These are phyloP conservation scores for Cairneyella variabilis DNA, from an alignment of 495 filamentous ascomycete species.

Conservation along the genomic window DNA sequence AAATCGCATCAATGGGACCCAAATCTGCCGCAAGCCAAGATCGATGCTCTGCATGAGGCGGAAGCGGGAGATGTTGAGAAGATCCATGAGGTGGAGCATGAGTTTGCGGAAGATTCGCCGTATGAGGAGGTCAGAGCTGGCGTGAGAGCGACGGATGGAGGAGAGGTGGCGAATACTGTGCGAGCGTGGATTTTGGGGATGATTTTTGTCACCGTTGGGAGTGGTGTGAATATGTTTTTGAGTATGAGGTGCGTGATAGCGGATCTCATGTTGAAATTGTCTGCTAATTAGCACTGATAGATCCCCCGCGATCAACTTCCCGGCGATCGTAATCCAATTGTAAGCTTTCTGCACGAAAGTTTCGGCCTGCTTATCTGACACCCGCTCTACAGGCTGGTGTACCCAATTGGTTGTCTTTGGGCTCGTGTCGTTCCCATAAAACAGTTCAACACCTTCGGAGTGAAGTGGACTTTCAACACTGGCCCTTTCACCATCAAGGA, in stretches of 20 bases:
- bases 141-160: slow-evolving; percentile 58
- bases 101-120: slow-evolving; percentile 53
- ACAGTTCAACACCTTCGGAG: slow-evolving; percentile 50
- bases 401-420: slow-evolving; percentile 11
- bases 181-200: slow-evolving; percentile 71
- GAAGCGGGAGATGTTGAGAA: slow-evolving; percentile 33
- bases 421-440: slow-evolving; percentile 45
- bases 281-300: background rate
- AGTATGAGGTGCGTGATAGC: slow-evolving; percentile 63
- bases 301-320: slow-evolving; percentile 48
- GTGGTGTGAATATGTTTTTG: slow-evolving; percentile 66
- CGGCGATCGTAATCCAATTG: slow-evolving; percentile 53
- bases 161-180: slow-evolving; percentile 62
- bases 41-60: slow-evolving; percentile 33
- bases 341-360: slow-evolving; percentile 30
- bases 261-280: no score
- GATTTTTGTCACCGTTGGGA: slow-evolving; percentile 58
- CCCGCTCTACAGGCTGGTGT: slow-evolving; percentile 26
- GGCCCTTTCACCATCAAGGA: slow-evolving; percentile 79
- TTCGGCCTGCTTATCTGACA: slow-evolving; percentile 34
- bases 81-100: slow-evolving; percentile 27
- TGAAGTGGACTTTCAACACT: slow-evolving; percentile 57
- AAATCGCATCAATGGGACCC: slow-evolving; percentile 33
- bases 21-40: slow-evolving; percentile 30
- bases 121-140: slow-evolving; percentile 55